Base-by-base conservation (phyloP, 805 yeast genomes). In the Lipomyces starkeyi region DNA sequence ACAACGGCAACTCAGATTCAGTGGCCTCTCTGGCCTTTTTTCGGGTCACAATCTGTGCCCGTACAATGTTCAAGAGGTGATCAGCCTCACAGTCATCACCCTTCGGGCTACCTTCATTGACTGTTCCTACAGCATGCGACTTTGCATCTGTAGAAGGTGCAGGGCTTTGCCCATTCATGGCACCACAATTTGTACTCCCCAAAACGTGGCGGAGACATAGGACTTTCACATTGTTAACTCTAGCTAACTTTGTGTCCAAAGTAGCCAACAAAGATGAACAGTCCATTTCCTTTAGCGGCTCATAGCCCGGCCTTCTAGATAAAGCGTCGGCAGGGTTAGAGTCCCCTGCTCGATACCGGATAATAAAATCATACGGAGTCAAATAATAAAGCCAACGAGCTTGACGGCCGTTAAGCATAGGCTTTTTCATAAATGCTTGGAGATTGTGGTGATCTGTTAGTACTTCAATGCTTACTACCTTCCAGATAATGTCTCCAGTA, bases 271-370 rank as follows among this genome's bases (percentile, higher is more conserved):
- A 37, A 37, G 47, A 37, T 14, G n/a, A 37, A 37, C 9, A 11
- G n/a, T 37, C n/a, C 47, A 2, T 1, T 13, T 13, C 47, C 7
- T 11, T n/a, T 7, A 1, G 1, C 47, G n/a, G 47, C 47, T 14
- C 17, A 3, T 11, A 37, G n/a, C 4, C 11, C 3, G 11, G 7
- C 14, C n/a, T 37, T 14, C 47, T 11, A 13, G 47, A 37, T 20
- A 68, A 62, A 2, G 72, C 69, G 56, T 71, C 73, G 22, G 74
- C 74, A 14, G 63, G 74, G 54, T 68, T 71, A 9, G 32, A 17
- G 2, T n/a, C 14, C 6, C 73, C 72, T 13, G 17, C n/a, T 5
- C 52, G n/a, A 40, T 67, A 59, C 7, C 52, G n/a, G 29, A 71
- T 54, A 2, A 58, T n/a, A 53, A 62, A 70, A 53, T 69, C 68